phyloP scores from a whole-genome alignment of 192 early-diverging fungal genomes.

The Podila clonocystis region DNA sequence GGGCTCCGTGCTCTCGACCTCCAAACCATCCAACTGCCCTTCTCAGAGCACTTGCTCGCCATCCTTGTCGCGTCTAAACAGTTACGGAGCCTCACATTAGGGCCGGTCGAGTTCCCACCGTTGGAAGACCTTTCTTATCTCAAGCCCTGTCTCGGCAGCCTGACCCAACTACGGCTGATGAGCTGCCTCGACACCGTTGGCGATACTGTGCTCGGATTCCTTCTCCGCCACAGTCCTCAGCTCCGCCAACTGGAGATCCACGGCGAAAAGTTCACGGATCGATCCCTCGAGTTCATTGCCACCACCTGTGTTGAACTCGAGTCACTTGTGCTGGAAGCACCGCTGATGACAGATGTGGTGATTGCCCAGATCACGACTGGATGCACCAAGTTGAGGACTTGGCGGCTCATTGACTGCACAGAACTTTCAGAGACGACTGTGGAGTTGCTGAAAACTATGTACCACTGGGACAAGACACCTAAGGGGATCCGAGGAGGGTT shows the following conservation, averaged over 20 bases:
- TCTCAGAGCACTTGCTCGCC: slow-evolving; percentile 33
- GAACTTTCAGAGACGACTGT: not conserved
- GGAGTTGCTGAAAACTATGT: slow-evolving; percentile 11
- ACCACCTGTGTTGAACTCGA: slow-evolving; percentile 32
- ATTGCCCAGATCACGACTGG: slow-evolving; percentile 12
- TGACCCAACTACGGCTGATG: slow-evolving; percentile 20
- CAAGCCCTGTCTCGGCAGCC: slow-evolving; percentile 11
- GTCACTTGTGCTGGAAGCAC: slow-evolving; percentile 15
- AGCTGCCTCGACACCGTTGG: slow-evolving; percentile 25
- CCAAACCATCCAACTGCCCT: slow-evolving; percentile 16
- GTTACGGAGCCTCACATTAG: slow-evolving; percentile 10
- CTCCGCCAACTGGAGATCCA: slow-evolving; percentile 27
- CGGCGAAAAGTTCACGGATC: slow-evolving; percentile 37
- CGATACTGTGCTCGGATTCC: slow-evolving; percentile 8
- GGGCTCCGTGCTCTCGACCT: slow-evolving; percentile 39
- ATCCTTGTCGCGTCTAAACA: slow-evolving; percentile 25
- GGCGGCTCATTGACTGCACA: slow-evolving; percentile 30
- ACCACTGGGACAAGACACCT: not conserved
- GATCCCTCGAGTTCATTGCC: slow-evolving; percentile 23
- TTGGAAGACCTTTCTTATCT: slow-evolving; percentile 17
- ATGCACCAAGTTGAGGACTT: slow-evolving; percentile 19
- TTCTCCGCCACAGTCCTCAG: slow-evolving; percentile 17
- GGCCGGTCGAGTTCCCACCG: slow-evolving; percentile 7
- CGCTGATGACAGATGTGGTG: slow-evolving; percentile 17
- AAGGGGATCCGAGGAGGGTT: not conserved